Evolutionary conservation across 129 eudicot genomes (phyloP), one percentile per base, ranked within the genome.

Genomic region (Saposhnikovia divaricata): DNA sequence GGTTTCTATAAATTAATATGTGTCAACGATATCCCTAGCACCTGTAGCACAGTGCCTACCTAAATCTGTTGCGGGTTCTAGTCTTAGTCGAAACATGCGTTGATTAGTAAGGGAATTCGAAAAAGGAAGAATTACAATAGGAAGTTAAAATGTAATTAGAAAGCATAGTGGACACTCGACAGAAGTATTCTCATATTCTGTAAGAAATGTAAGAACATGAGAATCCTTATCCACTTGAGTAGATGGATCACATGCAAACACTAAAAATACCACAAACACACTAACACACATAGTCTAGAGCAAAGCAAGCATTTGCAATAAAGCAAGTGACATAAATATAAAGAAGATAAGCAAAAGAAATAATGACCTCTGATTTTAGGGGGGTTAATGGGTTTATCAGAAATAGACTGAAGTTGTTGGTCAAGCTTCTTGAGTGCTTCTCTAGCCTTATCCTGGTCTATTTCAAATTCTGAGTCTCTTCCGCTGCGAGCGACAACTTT

Each of bases 361-460:
- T 39, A 21, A 46, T 51, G 9, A 28, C 90, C 90, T 82, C 78
- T 85, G 53, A 82, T 74, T 55, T 85, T 87, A 4, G 91, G 87
- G 38, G 83, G 28, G 23, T 11, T 63, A 11, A 46, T 43, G 78
- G 72, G 88, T 61, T 87, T 87, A 61, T 72, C 40, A 47, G 91
- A 80, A n/a, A 87, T 78, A 66, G 91, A 77, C 43, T 83, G 81
- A 75, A 87, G 66, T 82, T 87, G 88, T 40, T 85, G 85, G 76
- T 87, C 91, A 71, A 87, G 84, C 84, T 87, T 85, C 43, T 83
- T 74, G 61, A 87, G 55, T 37, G 91, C 88, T 75, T 77, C 81
- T 48, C 88, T 86, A 51, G 91, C 91, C 85, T 85, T 85, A 48
- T 85, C 88, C 37, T 78, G 74, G 76, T 87, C 88, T n/a, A 85